Evolutionary conservation across 2,329 filamentous ascomycete genomes (phyloP), one percentile per base, ranked within the genome.

Genomic region (Rasamsonia emersonii): DNA sequence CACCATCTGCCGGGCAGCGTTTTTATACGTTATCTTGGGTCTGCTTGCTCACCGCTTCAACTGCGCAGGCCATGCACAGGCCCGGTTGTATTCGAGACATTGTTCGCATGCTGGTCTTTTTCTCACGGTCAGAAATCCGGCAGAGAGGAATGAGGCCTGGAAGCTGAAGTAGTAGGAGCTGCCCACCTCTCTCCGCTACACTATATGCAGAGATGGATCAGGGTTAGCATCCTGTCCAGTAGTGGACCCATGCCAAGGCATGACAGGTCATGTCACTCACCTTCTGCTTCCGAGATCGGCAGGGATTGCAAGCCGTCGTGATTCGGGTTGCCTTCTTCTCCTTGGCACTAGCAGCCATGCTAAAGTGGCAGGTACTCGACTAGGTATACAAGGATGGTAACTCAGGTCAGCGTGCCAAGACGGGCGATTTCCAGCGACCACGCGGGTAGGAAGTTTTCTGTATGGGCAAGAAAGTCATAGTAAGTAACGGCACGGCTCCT

Each of bases 231-330:
- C 16, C 16, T 30, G 7, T 23, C 10, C 19, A 14, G n/a, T 16
- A 18, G 15, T 13, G 6, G 17, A 6, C 20, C 18, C n/a, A 23
- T n/a, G n/a, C n/a, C 24, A 21, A 7, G 5, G 14, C 15, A 14
- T 8, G 14, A n/a, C n/a, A n/a, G n/a, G n/a, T 17, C n/a, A n/a
- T 29, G 25, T 16, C 18, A 18, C 43, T 24, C 36, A 62, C 60
- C 51, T 62, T 64, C 36, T 64, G 61, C 41, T 64, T 65, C 23
- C 58, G 53, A 4, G 52, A 49, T 5, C 61, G 54, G 39, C 61
- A 64, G 1, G 56, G 49, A 38, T 60, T 61, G 36, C 61, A 64
- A 4, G 61, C 59, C 1, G 51, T 52, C 11, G 58, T 61, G 24
- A 60, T 61, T 6, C 60, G 52, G 8, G 53, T 51, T 10, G 43